Base-by-base conservation (phyloP, 1,284 basidiomycete genomes). In the Leccinum angustisporum region DNA sequence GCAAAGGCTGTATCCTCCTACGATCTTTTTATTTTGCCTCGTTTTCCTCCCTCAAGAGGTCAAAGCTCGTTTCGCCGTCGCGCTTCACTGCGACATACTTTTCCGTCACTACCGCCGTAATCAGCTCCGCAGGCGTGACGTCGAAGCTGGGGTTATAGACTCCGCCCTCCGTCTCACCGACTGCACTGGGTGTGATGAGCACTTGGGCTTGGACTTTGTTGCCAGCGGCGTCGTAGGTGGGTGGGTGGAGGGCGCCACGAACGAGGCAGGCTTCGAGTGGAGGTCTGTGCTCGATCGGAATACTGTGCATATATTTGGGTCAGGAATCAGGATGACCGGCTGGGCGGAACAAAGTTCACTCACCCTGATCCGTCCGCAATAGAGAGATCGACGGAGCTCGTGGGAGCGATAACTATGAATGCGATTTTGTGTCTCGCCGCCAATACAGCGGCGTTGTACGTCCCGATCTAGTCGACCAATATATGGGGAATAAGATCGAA, bases 61-160 rank as follows among this genome's bases (percentile, higher is more conserved):
- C 85, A 70, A 90, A 87, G 11, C 57, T 66, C 2, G 67, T 73
- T 61, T 81, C 78, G 21, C 85, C 85, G 5, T 79, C 79, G 59
- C 75, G 74, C 67, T 83, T 85, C 61, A 87, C 84, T 4, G 91
- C 91, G 11, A 95, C 92, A 11, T 94, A 93, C 70, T 90, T 94
- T 78, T 95, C 93, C 4, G 93, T 95, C 6, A 94, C 92, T 57
- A 95, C 91, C n/a, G 91, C 91, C 10, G 84, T 86, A 61, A 91
- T 91, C 54, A 87, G 76, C 65, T 92, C 88, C 1, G 94, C 92
- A 1, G 95, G 94, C 0, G 95, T 97, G 16, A 97, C 94, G 72
- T 97, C 95, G 74, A 97, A 97, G 64, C 90, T 92, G 4, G 95
- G 94, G 75, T 97, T 97, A 76, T 95, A 95, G 9, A 95, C 59